phyloP scores from a whole-genome alignment of 1,284 basidiomycete species.

The Rhodotorula sp. region DNA sequence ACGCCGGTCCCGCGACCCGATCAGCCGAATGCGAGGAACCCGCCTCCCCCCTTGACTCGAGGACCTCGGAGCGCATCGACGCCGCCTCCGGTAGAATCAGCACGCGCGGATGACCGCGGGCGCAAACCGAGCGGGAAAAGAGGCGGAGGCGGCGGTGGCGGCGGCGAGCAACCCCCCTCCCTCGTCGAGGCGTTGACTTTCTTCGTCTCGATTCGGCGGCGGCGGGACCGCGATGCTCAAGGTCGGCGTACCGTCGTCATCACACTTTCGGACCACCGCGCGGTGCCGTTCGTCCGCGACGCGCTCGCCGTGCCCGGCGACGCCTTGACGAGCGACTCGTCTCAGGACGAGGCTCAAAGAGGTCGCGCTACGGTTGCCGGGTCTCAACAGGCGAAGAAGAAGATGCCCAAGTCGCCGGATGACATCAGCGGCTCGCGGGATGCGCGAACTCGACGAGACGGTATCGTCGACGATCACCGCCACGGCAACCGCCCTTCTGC shows the following conservation, averaged over 20 bases:
- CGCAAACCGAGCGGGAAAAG: constrained; percentile 5
- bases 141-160: not conserved
- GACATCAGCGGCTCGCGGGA: constrained; percentile 14
- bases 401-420: not conserved
- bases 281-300: constrained; percentile 26
- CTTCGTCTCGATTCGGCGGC: constrained; percentile 33
- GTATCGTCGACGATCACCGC: not conserved
- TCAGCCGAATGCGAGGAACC: not conserved
- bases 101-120: not conserved
- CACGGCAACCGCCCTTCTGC: not conserved
- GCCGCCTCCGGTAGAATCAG: not conserved
- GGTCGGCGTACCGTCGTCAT: constrained; percentile 23
- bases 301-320: constrained; percentile 18
- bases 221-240: not conserved
- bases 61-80: constrained; percentile 15
- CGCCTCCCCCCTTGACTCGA: not conserved
- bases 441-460: constrained; percentile 5
- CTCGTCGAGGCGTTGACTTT: constrained; percentile 30
- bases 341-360: too few species aligned
- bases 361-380: not conserved
- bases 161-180: not conserved
- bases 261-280: constrained; percentile 36
- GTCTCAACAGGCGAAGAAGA: not conserved
- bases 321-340: too few species aligned
- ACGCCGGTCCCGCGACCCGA: not conserved